Conservation (phyloP, 495 filamentous ascomycete genomes). For the Trichoderma erinaceum region DNA sequence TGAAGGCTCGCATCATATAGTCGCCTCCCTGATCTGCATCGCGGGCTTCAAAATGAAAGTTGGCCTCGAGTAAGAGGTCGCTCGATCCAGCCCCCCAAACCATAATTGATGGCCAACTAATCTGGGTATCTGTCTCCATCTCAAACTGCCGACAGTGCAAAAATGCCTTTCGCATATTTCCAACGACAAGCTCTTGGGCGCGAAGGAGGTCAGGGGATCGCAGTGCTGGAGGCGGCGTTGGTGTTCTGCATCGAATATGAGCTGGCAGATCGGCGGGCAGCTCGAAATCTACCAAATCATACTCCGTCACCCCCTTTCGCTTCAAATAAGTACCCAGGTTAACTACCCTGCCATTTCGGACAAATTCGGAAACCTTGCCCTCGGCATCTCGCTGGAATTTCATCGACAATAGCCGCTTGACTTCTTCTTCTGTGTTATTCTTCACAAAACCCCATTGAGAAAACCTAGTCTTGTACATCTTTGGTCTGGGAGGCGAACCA, state of each 20-base stretch:
- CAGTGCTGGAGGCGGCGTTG: conserved; percentile 22
- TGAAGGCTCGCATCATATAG: conserved; percentile 17
- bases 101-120: conserved; percentile 16
- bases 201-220: conserved; percentile 16
- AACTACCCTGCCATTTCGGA: conserved; percentile 31
- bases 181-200: conserved; percentile 16
- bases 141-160: conserved; percentile 17
- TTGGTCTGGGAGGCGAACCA: conserved; percentile 22
- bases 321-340: conserved; percentile 33
- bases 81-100: conserved; percentile 17
- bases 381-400: conserved; percentile 33
- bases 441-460: conserved; percentile 37
- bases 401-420: conserved; percentile 32
- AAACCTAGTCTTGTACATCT: conserved; percentile 39
- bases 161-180: conserved; percentile 18
- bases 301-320: conserved; percentile 33
- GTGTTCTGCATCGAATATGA: conserved; percentile 32
- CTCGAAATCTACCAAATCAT: conserved; percentile 32
- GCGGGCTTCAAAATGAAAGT: conserved; percentile 15
- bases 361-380: conserved; percentile 33
- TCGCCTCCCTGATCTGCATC: conserved; percentile 16
- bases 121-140: conserved; percentile 11
- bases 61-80: conserved; percentile 16
- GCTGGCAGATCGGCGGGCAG: conserved; percentile 28
- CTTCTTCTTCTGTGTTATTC: conserved; percentile 35